These are phyloP conservation scores for Abrus precatorius DNA, from an alignment of 306 rosid genomes.

Conservation along the genomic window DNA sequence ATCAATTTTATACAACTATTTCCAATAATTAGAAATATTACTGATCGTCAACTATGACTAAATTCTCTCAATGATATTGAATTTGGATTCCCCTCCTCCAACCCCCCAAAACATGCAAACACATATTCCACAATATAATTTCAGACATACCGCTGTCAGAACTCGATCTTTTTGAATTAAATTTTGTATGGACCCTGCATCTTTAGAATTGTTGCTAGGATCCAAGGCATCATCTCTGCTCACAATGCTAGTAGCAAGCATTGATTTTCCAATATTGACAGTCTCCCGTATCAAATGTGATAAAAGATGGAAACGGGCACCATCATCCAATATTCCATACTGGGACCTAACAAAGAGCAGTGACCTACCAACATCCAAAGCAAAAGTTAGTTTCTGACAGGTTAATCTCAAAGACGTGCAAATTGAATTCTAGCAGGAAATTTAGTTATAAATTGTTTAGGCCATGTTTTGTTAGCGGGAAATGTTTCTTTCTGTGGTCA, in stretches of 20 bases:
- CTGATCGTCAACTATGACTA: not conserved
- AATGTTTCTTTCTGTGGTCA: not conserved
- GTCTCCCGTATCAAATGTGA: slow-evolving; percentile 93
- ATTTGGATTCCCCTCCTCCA: not conserved
- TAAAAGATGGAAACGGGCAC: slow-evolving; percentile 92
- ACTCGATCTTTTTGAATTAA: slow-evolving; percentile 95
- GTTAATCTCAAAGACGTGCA: not conserved
- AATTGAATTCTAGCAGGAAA: not conserved
- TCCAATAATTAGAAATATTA: slow-evolving; percentile 25
- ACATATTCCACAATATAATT: slow-evolving; percentile 23
- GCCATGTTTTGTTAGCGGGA: not conserved
- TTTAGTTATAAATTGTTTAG: not conserved
- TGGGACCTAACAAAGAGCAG: slow-evolving; percentile 91
- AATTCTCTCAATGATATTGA: slow-evolving; percentile 2
- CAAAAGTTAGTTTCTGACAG: slow-evolving; percentile 46
- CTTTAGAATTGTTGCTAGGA: slow-evolving; percentile 61
- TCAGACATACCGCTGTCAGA: slow-evolving; percentile 80
- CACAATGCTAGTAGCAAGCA: slow-evolving; percentile 85
- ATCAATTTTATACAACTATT: not conserved
- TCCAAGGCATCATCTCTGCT: slow-evolving; percentile 76
- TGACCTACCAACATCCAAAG: slow-evolving; percentile 71
- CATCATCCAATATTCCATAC: slow-evolving; percentile 83
- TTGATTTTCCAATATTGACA: slow-evolving; percentile 80
- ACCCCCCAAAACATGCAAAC: not conserved
- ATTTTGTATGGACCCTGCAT: slow-evolving; percentile 79